These are phyloP conservation scores for Astragalus glycyphyllos DNA, from an alignment of 306 rosid genomes.

Conservation along the genomic window DNA sequence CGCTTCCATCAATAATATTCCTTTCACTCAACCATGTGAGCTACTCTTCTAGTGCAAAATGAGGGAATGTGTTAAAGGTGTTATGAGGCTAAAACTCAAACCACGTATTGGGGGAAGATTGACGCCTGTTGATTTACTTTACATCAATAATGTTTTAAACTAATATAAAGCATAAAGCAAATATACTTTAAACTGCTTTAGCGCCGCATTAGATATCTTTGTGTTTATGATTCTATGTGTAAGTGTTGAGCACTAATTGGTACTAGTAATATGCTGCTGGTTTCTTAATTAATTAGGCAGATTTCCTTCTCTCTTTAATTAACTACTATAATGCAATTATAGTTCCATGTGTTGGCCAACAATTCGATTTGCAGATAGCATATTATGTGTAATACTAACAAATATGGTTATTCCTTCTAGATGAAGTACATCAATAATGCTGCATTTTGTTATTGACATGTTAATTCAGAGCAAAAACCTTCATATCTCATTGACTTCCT, in stretches of 20 bases:
- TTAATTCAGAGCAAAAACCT: conserved; percentile 41
- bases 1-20: no score
- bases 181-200: conserved; percentile 76
- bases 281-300: no score
- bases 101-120: conserved; percentile 43
- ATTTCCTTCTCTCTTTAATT: conserved; percentile 34
- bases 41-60: no score
- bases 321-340: conserved; percentile 46
- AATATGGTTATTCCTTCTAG: conserved; percentile 43
- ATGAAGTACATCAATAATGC: conserved; percentile 12
- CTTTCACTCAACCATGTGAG: no score
- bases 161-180: conserved; percentile 68
- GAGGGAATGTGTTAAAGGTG: conserved; percentile 29
- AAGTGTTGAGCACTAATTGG: conserved; percentile 46
- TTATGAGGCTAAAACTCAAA: conserved; percentile 45
- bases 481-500: conserved; percentile 41
- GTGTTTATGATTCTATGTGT: conserved; percentile 30
- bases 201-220: conserved; percentile 60
- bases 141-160: conserved; percentile 48
- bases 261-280: background rate
- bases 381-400: conserved; percentile 15
- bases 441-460: conserved; percentile 41
- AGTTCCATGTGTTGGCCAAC: conserved; percentile 41
- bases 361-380: conserved; percentile 37
- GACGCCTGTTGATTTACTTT: conserved; percentile 51